Evolutionary conservation across 495 filamentous ascomycete genomes (phyloP), one percentile per base, ranked within the genome.

Genomic region (Hypoxylon fragiforme): DNA sequence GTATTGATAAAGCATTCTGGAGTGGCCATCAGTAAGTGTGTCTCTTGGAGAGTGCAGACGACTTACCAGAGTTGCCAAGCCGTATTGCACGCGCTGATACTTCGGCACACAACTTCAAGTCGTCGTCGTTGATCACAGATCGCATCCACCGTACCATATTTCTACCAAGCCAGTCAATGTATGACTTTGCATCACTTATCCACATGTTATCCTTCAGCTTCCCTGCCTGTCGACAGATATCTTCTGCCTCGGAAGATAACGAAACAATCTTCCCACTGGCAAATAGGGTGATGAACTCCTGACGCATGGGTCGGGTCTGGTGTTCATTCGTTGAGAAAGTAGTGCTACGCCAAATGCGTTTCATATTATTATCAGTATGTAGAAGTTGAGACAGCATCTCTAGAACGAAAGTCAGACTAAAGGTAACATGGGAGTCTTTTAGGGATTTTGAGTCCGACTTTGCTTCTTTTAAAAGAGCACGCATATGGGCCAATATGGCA

Each of bases 51-150:
- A 21, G 20, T 26, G 14, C 20, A 43, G 18, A 35, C 16, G 9
- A 63, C 71, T 68, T 77, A 91, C 91, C 86, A 32, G 78, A 73
- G 71, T 92, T 87, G 3, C 90, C 92, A 48, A 97, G 69, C 21
- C 81, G 83, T 31, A 94, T 70, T 0, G 81, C 77, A 58, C 85
- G 87, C 7, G 78, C 77, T 26, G 86, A 75, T 20, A 96, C 57
- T 31, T 83, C 77, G 36, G 83, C 77, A 16, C 81, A 77, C 24
- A 80, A 66, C 52, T 81, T 85, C 16, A 69, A 67, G 22, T 78
- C 74, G 20, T 81, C 69, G 18, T 73, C 59, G 3, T 52, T 34
- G 2, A 52, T 46, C 15, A 68, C 50, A 11, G 75, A 67, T 31
- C 67, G 67, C 19, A 73, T 68, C 71, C 86, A 80, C 15, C 71